Percentiles rank a stretch among this genome's conserved stretches.
Conservation (phyloP, 2,329 filamentous ascomycete species). For the Aureobasidium sp. region DNA sequence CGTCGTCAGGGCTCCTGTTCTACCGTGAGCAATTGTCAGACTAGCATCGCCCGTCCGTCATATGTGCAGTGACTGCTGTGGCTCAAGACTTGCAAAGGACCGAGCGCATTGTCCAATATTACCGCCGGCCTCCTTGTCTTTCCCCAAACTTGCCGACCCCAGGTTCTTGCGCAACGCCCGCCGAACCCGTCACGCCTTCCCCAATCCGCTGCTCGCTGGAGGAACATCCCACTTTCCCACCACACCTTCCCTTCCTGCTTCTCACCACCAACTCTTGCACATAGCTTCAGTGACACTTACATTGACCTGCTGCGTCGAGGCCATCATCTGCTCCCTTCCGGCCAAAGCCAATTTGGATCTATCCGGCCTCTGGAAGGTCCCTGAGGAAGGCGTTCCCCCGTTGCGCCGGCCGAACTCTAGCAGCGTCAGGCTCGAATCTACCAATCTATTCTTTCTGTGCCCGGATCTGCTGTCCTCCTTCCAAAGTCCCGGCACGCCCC, state of each 20-base stretch:
- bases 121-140: conserved; percentile 9
- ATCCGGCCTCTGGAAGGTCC: neutral
- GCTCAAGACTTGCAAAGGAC: neutral
- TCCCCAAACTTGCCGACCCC: conserved; percentile 12
- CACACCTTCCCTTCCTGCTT: neutral
- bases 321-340: neutral
- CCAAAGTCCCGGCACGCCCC: conserved; percentile 8
- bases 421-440: conserved; percentile 11
- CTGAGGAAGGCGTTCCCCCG: conserved; percentile 7
- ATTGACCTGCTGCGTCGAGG: neutral
- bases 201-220: conserved; percentile 3
- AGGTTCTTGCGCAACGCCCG: conserved; percentile 10
- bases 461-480: conserved; percentile 6
- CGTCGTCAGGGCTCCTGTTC: neutral
- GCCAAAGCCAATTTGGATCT: neutral
- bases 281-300: neutral
- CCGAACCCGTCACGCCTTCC: conserved; percentile 8
- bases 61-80: conserved; percentile 4
- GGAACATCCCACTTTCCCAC: neutral
- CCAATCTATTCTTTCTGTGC: conserved; percentile 8
- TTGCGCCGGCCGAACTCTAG: conserved; percentile 13
- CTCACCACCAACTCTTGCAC: neutral
- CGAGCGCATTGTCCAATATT: conserved; percentile 11
- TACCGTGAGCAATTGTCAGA: conserved; percentile 8
- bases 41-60: neutral